Conservation (phyloP, 148 eudicot genomes). For the Rhododendron henanense region DNA sequence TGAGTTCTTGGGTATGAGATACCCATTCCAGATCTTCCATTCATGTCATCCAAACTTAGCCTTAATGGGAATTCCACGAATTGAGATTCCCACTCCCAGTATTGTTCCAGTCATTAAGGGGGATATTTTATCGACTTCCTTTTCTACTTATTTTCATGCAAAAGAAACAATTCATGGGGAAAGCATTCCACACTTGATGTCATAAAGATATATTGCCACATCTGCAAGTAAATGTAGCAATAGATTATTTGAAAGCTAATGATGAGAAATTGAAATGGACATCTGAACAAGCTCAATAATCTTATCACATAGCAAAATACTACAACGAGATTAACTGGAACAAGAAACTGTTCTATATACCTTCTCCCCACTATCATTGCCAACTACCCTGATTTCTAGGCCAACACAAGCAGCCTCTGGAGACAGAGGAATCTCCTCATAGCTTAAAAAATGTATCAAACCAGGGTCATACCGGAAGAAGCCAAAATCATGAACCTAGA, state of each 20-base stretch:
- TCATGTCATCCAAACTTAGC: background rate
- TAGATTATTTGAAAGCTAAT: background rate
- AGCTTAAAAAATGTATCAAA: constrained; percentile 78
- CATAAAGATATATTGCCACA: background rate
- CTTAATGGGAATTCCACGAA: background rate
- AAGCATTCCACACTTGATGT: background rate
- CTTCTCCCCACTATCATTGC: constrained; percentile 99
- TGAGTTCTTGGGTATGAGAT: background rate
- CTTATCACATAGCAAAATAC: background rate
- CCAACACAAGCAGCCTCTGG: constrained; percentile 99
- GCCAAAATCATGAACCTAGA: constrained; percentile 98
- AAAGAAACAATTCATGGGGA: background rate
- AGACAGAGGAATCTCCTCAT: constrained; percentile 97
- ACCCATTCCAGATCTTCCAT: background rate
- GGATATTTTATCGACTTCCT: background rate
- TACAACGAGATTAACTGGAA: background rate
- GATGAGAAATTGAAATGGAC: background rate
- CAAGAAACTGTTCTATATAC: constrained; percentile 27
- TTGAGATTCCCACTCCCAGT: background rate
- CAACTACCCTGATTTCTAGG: constrained; percentile 96
- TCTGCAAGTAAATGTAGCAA: background rate
- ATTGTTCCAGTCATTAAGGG: background rate
- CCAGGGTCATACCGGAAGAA: constrained; percentile 89
- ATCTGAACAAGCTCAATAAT: background rate
- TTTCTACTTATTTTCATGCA: background rate